phyloP scores from a whole-genome alignment of 345 rosid genomes.

The Populus euphratica region DNA sequence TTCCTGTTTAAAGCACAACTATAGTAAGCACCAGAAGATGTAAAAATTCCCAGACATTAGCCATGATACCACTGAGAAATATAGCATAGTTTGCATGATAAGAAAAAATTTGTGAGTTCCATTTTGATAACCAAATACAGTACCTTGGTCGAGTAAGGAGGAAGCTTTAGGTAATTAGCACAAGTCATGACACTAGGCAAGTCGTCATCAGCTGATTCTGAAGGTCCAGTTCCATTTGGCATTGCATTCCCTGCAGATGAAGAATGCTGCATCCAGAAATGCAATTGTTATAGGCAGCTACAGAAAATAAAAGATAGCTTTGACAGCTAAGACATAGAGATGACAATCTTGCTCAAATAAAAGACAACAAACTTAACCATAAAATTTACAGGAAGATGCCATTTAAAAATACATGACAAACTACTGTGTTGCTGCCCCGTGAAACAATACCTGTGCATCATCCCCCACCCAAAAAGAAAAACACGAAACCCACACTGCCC shows the following conservation, averaged over 20 bases:
- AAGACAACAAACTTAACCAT: not conserved
- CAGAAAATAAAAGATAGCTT: not conserved
- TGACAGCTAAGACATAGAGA: not conserved
- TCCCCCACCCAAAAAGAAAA: not conserved
- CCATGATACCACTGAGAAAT: not conserved
- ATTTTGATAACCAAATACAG: not conserved
- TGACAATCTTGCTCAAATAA: not conserved
- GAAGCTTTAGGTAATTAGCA: conserved; percentile 98
- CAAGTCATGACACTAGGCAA: conserved; percentile 99
- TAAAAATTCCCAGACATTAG: not conserved
- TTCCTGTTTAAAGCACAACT: conserved; percentile 54
- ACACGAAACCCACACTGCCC: not conserved
- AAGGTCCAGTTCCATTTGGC: conserved; percentile 60
- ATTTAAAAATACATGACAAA: not conserved
- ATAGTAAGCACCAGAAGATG: conserved; percentile 12
- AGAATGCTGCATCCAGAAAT: conserved; percentile 61
- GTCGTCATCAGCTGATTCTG: conserved; percentile 89
- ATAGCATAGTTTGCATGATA: not conserved
- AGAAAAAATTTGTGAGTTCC: not conserved
- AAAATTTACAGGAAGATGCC: not conserved
- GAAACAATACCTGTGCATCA: not conserved
- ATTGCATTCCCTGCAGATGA: conserved; percentile 59
- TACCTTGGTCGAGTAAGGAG: conserved; percentile 98
- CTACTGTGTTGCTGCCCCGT: not conserved
- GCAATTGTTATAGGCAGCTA: not conserved